Conservation (phyloP, 2,329 filamentous ascomycete species). For the Westerdykella ornata region DNA sequence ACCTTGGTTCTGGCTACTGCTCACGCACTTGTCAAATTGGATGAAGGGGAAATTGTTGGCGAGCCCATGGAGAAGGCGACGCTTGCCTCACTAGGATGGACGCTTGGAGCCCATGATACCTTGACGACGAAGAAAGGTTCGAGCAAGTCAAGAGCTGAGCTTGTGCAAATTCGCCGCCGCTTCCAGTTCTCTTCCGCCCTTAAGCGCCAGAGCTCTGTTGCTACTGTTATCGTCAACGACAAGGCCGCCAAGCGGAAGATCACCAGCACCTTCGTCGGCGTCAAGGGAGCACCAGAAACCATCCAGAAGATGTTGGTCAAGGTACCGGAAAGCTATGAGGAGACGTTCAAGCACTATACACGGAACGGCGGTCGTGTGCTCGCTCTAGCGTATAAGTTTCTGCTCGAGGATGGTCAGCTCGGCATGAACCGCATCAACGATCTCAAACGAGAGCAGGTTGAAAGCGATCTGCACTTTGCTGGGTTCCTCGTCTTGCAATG, state of each 20-base stretch:
- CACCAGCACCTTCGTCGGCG: constrained; percentile 83
- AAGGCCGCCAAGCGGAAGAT: constrained; percentile 66
- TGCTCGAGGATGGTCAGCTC: constrained; percentile 74
- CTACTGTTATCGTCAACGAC: constrained; percentile 69
- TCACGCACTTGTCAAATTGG: constrained; percentile 89
- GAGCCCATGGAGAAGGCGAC: constrained; percentile 99
- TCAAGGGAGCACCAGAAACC: constrained; percentile 96
- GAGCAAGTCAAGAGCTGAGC: constrained; percentile 53
- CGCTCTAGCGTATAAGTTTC: constrained; percentile 87
- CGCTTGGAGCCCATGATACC: constrained; percentile 79
- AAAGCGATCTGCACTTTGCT: constrained; percentile 77
- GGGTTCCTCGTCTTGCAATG: constrained; percentile 94
- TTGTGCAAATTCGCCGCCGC: constrained; percentile 88
- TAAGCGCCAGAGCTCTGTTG: constrained; percentile 92
- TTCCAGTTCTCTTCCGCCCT: constrained; percentile 98
- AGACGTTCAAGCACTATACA: constrained; percentile 97
- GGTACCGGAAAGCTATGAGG: constrained; percentile 82
- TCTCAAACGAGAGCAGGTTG: constrained; percentile 86
- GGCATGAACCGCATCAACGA: constrained; percentile 84
- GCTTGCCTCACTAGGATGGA: constrained; percentile 81
- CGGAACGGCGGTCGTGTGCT: constrained; percentile 91
- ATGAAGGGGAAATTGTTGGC: constrained; percentile 94
- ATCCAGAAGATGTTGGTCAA: constrained; percentile 87
- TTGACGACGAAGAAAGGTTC: constrained; percentile 61
- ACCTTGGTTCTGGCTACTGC: constrained; percentile 91